Conservation (phyloP, 1,139 yeast genomes). For the Suhomyces ambrosiae region DNA sequence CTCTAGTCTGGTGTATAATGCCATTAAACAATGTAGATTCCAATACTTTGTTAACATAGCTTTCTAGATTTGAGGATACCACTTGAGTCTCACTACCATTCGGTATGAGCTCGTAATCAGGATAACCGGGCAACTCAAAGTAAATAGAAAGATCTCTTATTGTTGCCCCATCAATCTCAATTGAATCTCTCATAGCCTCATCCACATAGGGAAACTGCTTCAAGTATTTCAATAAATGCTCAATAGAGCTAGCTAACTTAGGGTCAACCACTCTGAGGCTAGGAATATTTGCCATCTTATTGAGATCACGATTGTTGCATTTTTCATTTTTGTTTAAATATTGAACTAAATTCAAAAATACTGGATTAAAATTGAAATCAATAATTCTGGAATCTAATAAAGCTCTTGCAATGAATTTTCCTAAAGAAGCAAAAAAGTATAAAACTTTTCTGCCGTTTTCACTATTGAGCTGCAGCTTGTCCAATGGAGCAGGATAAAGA, state of each 20-base stretch:
- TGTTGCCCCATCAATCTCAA: constrained; percentile 43
- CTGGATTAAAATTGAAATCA: constrained; percentile 75
- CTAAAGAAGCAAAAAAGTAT: constrained; percentile 65
- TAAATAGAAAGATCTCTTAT: constrained; percentile 59
- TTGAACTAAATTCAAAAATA: constrained; percentile 60
- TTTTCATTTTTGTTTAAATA: constrained; percentile 25
- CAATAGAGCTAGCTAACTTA: constrained; percentile 61
- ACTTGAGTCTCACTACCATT: constrained; percentile 58
- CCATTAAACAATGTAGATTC: constrained; percentile 70
- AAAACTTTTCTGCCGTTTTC: constrained; percentile 49
- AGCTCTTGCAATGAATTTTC: constrained; percentile 85
- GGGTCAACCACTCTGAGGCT: constrained; percentile 59
- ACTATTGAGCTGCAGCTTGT: constrained; percentile 26
- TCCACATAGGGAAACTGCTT: constrained; percentile 25
- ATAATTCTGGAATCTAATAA: constrained; percentile 82
- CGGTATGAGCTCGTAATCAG: constrained; percentile 57
- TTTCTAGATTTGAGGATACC: constrained; percentile 53
- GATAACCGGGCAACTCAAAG: constrained; percentile 79
- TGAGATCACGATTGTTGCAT: constrained; percentile 21
- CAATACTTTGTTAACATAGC: constrained; percentile 58
- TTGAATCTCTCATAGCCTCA: constrained; percentile 23
- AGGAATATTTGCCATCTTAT: constrained; percentile 38
- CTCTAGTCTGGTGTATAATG: constrained; percentile 60
- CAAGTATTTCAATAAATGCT: constrained; percentile 50
- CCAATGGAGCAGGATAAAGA: constrained; percentile 73